Conservation (phyloP, 2,329 filamentous ascomycete species). For the Lecanosticta acicola region DNA sequence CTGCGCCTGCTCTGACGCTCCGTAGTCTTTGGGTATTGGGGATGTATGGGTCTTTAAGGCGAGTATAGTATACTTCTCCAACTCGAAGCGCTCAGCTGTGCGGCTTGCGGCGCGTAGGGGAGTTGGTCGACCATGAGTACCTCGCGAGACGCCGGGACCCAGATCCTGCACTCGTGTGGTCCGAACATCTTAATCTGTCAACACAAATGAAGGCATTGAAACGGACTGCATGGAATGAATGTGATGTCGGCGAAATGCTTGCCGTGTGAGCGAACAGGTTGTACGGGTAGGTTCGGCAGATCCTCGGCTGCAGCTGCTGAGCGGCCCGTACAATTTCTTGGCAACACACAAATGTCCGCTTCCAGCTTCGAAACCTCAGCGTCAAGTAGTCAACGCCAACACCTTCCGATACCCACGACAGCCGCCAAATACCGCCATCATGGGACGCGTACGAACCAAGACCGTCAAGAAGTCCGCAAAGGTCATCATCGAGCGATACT, state of each 20-base stretch:
- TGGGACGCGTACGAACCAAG: slow-evolving; percentile 56
- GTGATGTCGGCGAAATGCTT: background rate
- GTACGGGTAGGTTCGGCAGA: background rate
- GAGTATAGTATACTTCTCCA: background rate
- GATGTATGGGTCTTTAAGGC: background rate
- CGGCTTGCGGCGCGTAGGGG: slow-evolving; percentile 10
- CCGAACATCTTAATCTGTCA: no score
- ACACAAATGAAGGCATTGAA: no score
- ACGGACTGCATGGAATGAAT: no score
- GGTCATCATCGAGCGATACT: slow-evolving; percentile 99
- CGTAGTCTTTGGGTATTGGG: background rate
- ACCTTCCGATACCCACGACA: slow-evolving; percentile 3
- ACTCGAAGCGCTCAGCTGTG: slow-evolving; percentile 17
- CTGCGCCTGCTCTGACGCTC: slow-evolving; percentile 15
- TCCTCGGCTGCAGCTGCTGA: background rate
- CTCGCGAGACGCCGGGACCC: no score
- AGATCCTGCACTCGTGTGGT: no score
- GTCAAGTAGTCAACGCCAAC: slow-evolving; percentile 9
- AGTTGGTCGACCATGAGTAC: no score
- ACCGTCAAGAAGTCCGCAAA: slow-evolving; percentile 86
- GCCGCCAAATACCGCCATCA: slow-evolving; percentile 36
- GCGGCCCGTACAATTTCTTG: background rate
- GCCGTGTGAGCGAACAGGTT: background rate
- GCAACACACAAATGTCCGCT: background rate
- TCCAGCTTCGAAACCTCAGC: background rate